Percentiles rank a stretch among this genome's conserved stretches.
Conservation (phyloP, 495 filamentous ascomycete species). For the Beverwykella pulmonaria region DNA sequence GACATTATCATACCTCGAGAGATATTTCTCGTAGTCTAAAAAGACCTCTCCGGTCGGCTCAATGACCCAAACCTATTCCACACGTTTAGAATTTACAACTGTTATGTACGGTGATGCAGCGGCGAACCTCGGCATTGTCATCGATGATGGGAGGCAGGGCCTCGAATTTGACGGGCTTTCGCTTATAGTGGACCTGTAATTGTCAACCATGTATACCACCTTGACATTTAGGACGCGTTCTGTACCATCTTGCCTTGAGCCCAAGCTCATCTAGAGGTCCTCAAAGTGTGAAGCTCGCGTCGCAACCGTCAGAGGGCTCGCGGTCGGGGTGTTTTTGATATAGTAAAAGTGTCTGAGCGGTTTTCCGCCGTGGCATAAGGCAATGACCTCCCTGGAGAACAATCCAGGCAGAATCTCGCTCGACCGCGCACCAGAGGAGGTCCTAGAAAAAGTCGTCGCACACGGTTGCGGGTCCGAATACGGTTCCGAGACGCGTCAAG, state of each 20-base stretch:
- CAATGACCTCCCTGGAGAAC: background rate
- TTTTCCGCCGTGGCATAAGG: background rate
- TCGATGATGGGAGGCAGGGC: slow-evolving; percentile 71
- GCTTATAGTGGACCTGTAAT: slow-evolving; percentile 85
- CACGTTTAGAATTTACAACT: slow-evolving; percentile 1
- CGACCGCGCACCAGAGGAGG: slow-evolving; percentile 11
- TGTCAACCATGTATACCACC: slow-evolving; percentile 13
- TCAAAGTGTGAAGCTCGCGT: slow-evolving; percentile 11
- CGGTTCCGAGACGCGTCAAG: slow-evolving; percentile 39
- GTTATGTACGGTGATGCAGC: background rate
- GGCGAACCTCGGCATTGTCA: slow-evolving; percentile 74
- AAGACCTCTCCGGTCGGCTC: slow-evolving; percentile 89
- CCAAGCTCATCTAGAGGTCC: slow-evolving; percentile 25
- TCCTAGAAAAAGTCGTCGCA: slow-evolving; percentile 32
- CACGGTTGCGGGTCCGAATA: slow-evolving; percentile 17
- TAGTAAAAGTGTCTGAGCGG: background rate
- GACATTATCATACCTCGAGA: slow-evolving; percentile 62
- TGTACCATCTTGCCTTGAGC: slow-evolving; percentile 46
- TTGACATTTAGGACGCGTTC: slow-evolving; percentile 18
- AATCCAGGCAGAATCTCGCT: slow-evolving; percentile 6
- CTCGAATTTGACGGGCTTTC: slow-evolving; percentile 89
- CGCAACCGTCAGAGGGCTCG: slow-evolving; percentile 19
- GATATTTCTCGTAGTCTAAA: slow-evolving; percentile 82
- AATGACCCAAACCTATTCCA: slow-evolving; percentile 82
- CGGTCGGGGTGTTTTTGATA: background rate